Evolutionary conservation across 768 basidiomycete species (phyloP).

Genomic region (Pleurotus salmoneostramineus): DNA sequence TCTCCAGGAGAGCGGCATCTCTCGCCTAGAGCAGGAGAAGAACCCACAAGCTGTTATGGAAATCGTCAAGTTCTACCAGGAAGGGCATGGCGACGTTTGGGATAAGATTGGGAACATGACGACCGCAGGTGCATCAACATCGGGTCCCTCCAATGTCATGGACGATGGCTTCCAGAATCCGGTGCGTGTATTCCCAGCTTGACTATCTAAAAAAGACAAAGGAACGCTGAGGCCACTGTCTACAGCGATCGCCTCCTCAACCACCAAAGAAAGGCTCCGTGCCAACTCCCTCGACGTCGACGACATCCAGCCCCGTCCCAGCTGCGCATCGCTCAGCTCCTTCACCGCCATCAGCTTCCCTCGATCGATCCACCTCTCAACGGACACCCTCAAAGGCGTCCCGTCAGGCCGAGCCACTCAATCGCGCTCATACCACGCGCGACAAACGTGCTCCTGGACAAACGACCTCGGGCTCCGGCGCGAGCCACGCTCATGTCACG

Average conservation of each 20-base stretch:
- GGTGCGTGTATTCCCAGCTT: constrained; percentile 32
- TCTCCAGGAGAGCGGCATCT: constrained; percentile 93
- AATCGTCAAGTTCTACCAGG: constrained; percentile 98
- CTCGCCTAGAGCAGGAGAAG: constrained; percentile 91
- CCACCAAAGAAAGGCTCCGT: constrained; percentile 41
- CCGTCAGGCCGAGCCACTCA: constrained; percentile 45
- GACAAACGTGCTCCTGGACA: constrained; percentile 40
- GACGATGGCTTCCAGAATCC: constrained; percentile 55
- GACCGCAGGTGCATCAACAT: constrained; percentile 15
- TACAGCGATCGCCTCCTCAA: constrained; percentile 45
- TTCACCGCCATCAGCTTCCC: constrained; percentile 60
- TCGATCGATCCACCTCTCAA: constrained; percentile 88
- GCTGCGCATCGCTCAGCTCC: constrained; percentile 73
- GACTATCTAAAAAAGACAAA: constrained; percentile 7
- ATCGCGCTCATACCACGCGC: constrained; percentile 67
- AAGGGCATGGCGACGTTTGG: constrained; percentile 78
- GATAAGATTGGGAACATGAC: constrained; percentile 75
- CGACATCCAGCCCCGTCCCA: constrained; percentile 36
- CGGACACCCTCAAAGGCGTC: constrained; percentile 58
- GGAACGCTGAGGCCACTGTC: neutral
- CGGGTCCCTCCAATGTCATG: constrained; percentile 22
- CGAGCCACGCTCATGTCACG: constrained; percentile 18
- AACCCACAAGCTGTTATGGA: constrained; percentile 98
- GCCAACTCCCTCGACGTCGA: constrained; percentile 15
- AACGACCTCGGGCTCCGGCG: constrained; percentile 17